These are phyloP conservation scores for Serendipita sp. DNA, from an alignment of 768 basidiomycete genomes.

Conservation along the genomic window DNA sequence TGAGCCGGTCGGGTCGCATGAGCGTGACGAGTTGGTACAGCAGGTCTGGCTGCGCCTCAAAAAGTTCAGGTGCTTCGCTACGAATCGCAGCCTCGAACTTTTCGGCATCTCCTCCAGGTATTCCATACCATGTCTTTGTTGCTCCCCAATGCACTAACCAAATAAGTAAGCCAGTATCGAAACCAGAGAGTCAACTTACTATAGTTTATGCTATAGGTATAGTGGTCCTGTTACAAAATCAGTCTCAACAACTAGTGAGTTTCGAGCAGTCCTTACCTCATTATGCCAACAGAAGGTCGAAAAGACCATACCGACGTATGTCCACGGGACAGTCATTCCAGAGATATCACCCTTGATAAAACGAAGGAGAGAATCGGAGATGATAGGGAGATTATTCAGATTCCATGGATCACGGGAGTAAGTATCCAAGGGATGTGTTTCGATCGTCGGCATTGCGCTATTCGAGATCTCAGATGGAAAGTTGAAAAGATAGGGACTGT, in stretches of 20 bases:
- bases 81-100: slow-evolving; percentile 94
- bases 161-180: slow-evolving; percentile 15
- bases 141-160: slow-evolving; percentile 96
- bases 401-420: slow-evolving; percentile 95
- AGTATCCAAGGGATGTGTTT: slow-evolving; percentile 75
- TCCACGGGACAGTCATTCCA: slow-evolving; percentile 99
- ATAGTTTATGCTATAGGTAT: slow-evolving; percentile 90
- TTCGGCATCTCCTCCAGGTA: slow-evolving; percentile 87
- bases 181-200: slow-evolving; percentile 33
- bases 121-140: slow-evolving; percentile 99
- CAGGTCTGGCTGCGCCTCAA: slow-evolving; percentile 92
- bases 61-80: slow-evolving; percentile 89
- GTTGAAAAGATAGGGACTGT: not conserved
- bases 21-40: slow-evolving; percentile 95
- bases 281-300: slow-evolving; percentile 99
- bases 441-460: slow-evolving; percentile 90
- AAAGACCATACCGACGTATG: slow-evolving; percentile 97
- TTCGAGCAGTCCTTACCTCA: slow-evolving; percentile 36
- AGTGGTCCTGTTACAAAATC: slow-evolving; percentile 56
- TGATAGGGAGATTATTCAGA: slow-evolving; percentile 89
- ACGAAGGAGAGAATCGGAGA: slow-evolving; percentile 80
- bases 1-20: slow-evolving; percentile 83
- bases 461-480: slow-evolving; percentile 9
- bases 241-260: not conserved
- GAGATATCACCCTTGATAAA: slow-evolving; percentile 98